Conservation (phyloP, 139 green algal species). For the Deuterostichococcus epilithicus region DNA sequence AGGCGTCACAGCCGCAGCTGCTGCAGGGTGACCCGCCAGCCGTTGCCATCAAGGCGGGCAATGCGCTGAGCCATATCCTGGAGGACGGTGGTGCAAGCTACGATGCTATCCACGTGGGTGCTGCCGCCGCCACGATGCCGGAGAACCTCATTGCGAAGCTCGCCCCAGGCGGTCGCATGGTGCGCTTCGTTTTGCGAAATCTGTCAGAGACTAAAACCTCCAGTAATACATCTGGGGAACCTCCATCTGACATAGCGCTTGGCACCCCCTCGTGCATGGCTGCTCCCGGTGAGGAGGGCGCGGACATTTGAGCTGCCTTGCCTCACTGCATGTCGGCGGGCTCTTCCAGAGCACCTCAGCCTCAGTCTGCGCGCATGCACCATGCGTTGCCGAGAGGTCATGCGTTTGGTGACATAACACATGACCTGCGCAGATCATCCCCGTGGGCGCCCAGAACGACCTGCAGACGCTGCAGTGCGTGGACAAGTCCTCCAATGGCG, state of each 20-base stretch:
- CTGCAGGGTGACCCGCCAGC: conserved; percentile 23
- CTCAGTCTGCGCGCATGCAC: too few relatives aligned
- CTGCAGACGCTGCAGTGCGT: conserved; percentile 21
- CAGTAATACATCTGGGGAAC: too few relatives aligned
- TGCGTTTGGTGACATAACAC: too few relatives aligned
- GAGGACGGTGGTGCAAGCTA: conserved; percentile 50
- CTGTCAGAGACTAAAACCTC: neutral
- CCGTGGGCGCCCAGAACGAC: conserved; percentile 10
- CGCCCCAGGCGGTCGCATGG: conserved; percentile 44
- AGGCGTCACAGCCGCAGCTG: conserved; percentile 18
- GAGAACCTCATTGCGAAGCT: conserved; percentile 63
- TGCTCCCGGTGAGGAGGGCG: too few relatives aligned
- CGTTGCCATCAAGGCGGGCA: conserved; percentile 19
- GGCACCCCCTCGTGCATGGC: too few relatives aligned
- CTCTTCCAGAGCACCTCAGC: too few relatives aligned
- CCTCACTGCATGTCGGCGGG: too few relatives aligned
- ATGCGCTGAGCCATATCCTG: conserved; percentile 36
- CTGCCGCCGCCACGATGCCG: conserved; percentile 73
- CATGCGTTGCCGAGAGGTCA: too few relatives aligned
- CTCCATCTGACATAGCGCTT: too few relatives aligned
- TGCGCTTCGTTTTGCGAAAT: neutral
- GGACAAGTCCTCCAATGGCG: conserved; percentile 19
- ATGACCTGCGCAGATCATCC: conserved; percentile 6
- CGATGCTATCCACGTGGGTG: conserved; percentile 93
- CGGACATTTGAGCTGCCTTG: too few relatives aligned